phyloP scores from a whole-genome alignment of 2,329 filamentous ascomycete species.

The Sarocladium strictum region DNA sequence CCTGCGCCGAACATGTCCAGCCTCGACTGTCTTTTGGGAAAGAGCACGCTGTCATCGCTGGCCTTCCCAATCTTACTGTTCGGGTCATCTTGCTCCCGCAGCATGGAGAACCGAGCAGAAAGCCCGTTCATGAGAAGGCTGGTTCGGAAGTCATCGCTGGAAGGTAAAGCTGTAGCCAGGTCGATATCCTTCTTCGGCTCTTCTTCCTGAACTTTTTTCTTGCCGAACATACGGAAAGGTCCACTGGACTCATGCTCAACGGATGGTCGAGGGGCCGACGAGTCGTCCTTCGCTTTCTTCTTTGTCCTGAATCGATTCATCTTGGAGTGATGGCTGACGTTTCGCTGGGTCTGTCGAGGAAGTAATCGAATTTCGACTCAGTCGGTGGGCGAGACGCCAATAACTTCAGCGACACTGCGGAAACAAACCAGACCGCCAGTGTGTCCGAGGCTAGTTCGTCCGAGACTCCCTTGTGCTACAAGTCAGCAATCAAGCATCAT shows the following conservation, averaged over 20 bases:
- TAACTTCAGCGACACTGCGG: no score
- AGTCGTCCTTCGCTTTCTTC: constrained; percentile 61
- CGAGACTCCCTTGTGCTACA: no score
- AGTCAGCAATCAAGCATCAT: no score
- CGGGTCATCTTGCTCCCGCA: constrained; percentile 90
- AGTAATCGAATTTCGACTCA: no score
- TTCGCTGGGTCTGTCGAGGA: no score
- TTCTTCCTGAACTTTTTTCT: constrained; percentile 48
- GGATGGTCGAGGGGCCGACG: constrained; percentile 39
- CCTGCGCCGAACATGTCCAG: constrained; percentile 61
- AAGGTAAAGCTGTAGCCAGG: constrained; percentile 66
- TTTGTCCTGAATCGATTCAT: constrained; percentile 78
- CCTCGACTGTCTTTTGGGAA: constrained; percentile 73
- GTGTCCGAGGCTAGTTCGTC: no score
- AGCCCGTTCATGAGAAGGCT: constrained; percentile 94
- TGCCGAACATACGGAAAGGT: constrained; percentile 50
- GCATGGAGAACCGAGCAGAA: constrained; percentile 93
- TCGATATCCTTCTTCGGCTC: constrained; percentile 65
- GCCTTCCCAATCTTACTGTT: constrained; percentile 86
- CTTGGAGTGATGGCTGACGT: no score
- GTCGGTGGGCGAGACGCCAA: no score
- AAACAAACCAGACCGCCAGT: no score
- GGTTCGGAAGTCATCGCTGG: constrained; percentile 86
- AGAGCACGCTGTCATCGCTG: constrained; percentile 88
- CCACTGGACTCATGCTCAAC: constrained; percentile 49